These are phyloP conservation scores for Papiliotrema nemorosa DNA, from an alignment of 1,284 basidiomycete species.

Conservation along the genomic window DNA sequence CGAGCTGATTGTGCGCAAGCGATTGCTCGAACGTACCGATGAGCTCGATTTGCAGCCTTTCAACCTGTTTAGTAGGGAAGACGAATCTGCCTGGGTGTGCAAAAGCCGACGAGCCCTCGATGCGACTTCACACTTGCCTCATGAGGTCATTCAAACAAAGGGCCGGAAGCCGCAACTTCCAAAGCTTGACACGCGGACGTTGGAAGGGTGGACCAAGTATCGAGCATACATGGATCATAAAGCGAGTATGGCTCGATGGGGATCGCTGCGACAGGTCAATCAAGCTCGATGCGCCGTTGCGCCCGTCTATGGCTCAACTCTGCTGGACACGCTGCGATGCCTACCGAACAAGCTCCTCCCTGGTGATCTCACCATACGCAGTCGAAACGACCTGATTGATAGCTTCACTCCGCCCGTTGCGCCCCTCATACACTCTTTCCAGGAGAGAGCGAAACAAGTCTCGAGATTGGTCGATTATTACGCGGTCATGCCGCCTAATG, in stretches of 20 bases:
- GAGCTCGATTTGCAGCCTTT: constrained; percentile 62
- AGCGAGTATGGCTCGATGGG: constrained; percentile 61
- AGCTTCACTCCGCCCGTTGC: constrained; percentile 49
- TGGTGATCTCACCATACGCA: constrained; percentile 52
- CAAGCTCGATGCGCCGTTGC: constrained; percentile 62
- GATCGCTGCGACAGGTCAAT: constrained; percentile 71
- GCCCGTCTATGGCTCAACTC: constrained; percentile 66
- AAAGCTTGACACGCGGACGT: constrained; percentile 64
- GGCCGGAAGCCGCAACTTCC: constrained; percentile 57
- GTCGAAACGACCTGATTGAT: constrained; percentile 25
- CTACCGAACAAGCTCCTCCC: constrained; percentile 59
- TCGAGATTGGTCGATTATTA: constrained; percentile 65
- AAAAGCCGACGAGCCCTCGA: constrained; percentile 62
- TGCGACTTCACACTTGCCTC: constrained; percentile 64
- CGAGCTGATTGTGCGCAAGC: constrained; percentile 75
- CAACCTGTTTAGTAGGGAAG: constrained; percentile 58
- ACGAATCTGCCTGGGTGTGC: constrained; percentile 54
- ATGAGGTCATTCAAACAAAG: constrained; percentile 52
- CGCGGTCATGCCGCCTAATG: constrained; percentile 77
- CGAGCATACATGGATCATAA: constrained; percentile 58
- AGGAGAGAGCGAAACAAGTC: constrained; percentile 59
- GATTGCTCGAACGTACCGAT: constrained; percentile 59
- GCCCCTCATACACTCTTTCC: constrained; percentile 63
- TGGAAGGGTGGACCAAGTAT: constrained; percentile 66
- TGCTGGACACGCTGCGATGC: constrained; percentile 53